Evolutionary conservation across 1,284 basidiomycete genomes (phyloP).

Genomic region (Trametes pubescens): DNA sequence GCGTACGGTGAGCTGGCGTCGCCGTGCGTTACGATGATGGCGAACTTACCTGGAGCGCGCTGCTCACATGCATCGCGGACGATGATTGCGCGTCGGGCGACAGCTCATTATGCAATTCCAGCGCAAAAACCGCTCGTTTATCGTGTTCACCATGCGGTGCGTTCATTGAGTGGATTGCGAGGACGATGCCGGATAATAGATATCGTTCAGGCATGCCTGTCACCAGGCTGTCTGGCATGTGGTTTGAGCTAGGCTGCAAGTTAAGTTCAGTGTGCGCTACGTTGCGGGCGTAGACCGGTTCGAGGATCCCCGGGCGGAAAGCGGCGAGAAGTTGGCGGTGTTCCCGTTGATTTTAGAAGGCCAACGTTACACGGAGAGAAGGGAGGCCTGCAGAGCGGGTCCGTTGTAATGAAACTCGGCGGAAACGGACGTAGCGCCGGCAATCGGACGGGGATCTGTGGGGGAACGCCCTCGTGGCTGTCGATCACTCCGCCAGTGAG

Average conservation of each 20-base stretch:
- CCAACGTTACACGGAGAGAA: background rate
- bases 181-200: background rate
- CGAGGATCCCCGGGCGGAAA: background rate
- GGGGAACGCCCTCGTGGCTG: background rate
- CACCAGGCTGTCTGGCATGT: conserved; percentile 6
- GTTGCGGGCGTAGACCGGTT: background rate
- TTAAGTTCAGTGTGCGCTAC: background rate
- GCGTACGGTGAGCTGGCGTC: background rate
- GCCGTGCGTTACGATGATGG: conserved; percentile 3
- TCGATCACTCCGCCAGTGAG: background rate
- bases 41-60: conserved; percentile 3
- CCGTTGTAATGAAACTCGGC: background rate
- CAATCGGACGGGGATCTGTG: conserved; percentile 10
- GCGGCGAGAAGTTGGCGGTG: background rate
- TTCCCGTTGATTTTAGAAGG: background rate
- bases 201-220: background rate
- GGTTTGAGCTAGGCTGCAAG: background rate
- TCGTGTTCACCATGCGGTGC: conserved; percentile 12
- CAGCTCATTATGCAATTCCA: background rate
- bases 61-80: conserved; percentile 1
- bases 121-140: background rate
- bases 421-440: conserved; percentile 1
- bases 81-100: conserved; percentile 4
- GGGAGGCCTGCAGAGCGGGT: background rate
- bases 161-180: conserved; percentile 2